A percentile compares a stretch with the other conserved stretches of the same genome.
phyloP scores from a whole-genome alignment of 176 grass and related monocot genomes.

The Poa pratensis region DNA sequence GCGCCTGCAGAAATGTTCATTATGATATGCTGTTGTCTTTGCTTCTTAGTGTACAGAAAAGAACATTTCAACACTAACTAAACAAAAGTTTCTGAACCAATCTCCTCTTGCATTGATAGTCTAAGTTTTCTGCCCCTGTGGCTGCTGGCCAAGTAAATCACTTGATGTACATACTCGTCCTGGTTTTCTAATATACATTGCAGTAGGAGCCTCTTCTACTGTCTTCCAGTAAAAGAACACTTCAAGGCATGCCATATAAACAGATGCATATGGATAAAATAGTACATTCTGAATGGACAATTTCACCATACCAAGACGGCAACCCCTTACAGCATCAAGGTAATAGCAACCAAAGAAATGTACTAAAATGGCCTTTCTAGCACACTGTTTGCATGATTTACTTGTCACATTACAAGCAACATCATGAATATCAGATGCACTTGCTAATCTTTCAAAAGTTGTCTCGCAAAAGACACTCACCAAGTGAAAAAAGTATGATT shows the following conservation, averaged over 20 bases:
- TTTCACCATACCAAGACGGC: not conserved
- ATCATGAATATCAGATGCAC: constrained; percentile 3
- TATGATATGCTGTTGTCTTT: constrained; percentile 15
- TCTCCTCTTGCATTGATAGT: constrained; percentile 19
- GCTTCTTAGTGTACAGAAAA: not conserved
- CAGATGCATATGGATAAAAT: not conserved
- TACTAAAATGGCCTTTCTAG: not conserved
- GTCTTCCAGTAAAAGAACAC: not conserved
- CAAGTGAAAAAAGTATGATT: not conserved
- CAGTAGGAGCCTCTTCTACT: not conserved
- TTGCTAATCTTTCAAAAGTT: not conserved
- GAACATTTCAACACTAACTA: constrained; percentile 19
- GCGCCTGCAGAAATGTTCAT: constrained; percentile 62
- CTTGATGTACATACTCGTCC: not conserved
- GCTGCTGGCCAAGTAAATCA: not conserved
- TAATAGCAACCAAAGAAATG: not conserved
- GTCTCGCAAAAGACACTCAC: not conserved
- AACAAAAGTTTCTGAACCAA: constrained; percentile 17
- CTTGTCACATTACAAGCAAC: constrained; percentile 25
- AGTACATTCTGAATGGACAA: not conserved
- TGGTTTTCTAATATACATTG: constrained; percentile 20
- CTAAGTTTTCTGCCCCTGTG: not conserved
- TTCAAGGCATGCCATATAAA: constrained; percentile 18
- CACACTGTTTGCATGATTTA: constrained; percentile 21
- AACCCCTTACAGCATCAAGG: not conserved